Conservation (phyloP, 768 basidiomycete genomes). For the Leccinellum rugosiceps region DNA sequence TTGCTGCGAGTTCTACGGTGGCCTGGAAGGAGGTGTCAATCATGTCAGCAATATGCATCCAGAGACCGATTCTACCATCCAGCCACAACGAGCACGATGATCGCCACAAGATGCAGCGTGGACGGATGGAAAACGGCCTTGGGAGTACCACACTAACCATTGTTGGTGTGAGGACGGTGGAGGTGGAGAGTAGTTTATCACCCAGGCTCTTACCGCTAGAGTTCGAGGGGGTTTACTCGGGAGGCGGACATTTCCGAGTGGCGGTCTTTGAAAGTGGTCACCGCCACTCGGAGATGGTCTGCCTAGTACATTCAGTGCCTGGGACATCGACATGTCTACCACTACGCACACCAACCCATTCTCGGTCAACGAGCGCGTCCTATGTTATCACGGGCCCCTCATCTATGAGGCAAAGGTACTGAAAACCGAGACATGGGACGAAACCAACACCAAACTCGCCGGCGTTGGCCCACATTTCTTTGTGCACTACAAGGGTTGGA, state of each 20-base stretch:
- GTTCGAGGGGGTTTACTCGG: no score
- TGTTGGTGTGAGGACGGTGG: slow-evolving; percentile 7
- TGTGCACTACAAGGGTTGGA: slow-evolving; percentile 99
- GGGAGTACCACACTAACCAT: slow-evolving; percentile 23
- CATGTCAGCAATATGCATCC: slow-evolving; percentile 9
- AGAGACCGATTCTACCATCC: slow-evolving; percentile 14
- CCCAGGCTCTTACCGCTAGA: no score
- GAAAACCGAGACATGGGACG: slow-evolving; percentile 60
- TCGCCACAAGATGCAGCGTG: not conserved
- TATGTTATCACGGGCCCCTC: slow-evolving; percentile 94
- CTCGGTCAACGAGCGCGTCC: slow-evolving; percentile 68
- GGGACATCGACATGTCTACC: slow-evolving; percentile 7
- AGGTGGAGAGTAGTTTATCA: not conserved
- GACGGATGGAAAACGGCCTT: not conserved
- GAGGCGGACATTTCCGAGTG: no score
- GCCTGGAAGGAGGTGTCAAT: slow-evolving; percentile 35
- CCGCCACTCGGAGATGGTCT: no score
- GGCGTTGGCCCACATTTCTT: slow-evolving; percentile 79
- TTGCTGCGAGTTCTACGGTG: slow-evolving; percentile 79
- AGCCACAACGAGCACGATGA: slow-evolving; percentile 3
- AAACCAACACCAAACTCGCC: slow-evolving; percentile 56
- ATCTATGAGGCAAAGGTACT: slow-evolving; percentile 96
- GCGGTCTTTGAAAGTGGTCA: no score
- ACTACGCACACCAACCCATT: slow-evolving; percentile 34
- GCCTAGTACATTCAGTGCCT: no score